Percentiles rank a stretch among this genome's conserved stretches.
Evolutionary conservation across 768 basidiomycete genomes (phyloP).

Genomic region (Xerocomellus chrysenteron): DNA sequence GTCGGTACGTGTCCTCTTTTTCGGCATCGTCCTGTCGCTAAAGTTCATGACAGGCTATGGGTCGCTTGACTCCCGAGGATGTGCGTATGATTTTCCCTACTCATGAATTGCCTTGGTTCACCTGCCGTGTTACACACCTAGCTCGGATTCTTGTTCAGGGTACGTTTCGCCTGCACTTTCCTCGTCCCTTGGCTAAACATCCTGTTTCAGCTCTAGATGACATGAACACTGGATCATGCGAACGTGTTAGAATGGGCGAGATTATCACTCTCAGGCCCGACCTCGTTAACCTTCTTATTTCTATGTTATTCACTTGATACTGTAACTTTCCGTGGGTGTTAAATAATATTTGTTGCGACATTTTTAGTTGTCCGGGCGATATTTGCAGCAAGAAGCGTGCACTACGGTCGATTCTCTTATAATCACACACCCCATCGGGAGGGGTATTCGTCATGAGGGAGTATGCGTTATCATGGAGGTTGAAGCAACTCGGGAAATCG

Average conservation of each 20-base stretch:
- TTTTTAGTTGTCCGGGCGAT: neutral
- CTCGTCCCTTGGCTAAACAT: neutral
- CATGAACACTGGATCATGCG: neutral
- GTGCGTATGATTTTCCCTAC: constrained; percentile 35
- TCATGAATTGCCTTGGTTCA: constrained; percentile 4
- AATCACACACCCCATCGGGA: too few species aligned
- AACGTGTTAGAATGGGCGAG: neutral
- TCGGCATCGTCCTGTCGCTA: constrained; percentile 3
- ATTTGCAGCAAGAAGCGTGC: neutral
- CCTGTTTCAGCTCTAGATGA: constrained; percentile 19
- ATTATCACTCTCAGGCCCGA: neutral
- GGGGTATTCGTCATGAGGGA: too few species aligned
- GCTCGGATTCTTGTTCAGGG: constrained; percentile 49
- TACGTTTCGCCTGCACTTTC: constrained; percentile 23
- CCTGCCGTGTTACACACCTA: constrained; percentile 12
- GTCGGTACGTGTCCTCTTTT: constrained; percentile 46
- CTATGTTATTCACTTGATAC: neutral
- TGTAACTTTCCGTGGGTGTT: neutral
- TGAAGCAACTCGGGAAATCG: too few species aligned
- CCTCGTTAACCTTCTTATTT: neutral
- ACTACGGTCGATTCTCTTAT: too few species aligned
- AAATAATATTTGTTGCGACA: neutral
- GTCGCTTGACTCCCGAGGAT: constrained; percentile 86
- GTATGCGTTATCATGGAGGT: too few species aligned
- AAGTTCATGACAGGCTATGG: constrained; percentile 69